Conservation (phyloP, 75 land plant species). For the Sequoia sempervirens region DNA sequence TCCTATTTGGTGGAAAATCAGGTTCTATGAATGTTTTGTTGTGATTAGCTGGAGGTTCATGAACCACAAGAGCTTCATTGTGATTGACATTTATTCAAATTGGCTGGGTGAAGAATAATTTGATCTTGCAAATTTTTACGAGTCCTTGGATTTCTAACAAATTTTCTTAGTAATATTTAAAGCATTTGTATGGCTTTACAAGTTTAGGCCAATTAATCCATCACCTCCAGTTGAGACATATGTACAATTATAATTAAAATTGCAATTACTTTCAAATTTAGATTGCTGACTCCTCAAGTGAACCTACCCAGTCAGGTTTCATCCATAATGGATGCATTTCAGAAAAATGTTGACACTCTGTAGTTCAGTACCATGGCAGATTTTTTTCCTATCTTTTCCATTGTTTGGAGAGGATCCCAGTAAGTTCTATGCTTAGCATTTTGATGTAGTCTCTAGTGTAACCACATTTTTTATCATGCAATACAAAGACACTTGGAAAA, state of each 20-base stretch:
- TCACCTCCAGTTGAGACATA: not conserved
- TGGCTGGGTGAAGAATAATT: not conserved
- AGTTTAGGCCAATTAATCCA: not conserved
- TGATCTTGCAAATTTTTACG: not conserved
- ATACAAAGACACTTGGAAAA: not conserved
- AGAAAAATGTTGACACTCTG: not conserved
- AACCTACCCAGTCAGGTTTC: not conserved
- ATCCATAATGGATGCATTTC: not conserved
- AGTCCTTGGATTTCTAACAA: not conserved
- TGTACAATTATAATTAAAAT: not conserved
- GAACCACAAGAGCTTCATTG: not conserved
- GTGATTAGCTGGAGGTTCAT: not conserved
- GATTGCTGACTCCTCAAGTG: not conserved
- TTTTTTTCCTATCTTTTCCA: not conserved
- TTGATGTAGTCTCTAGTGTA: not conserved
- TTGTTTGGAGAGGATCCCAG: not conserved
- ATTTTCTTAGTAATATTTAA: not conserved
- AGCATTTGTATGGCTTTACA: not conserved
- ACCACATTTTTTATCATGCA: not conserved
- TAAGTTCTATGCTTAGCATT: not conserved
- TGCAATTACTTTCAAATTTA: not conserved
- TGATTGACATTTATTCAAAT: not conserved
- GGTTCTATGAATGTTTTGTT: not conserved
- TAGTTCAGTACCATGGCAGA: not conserved
- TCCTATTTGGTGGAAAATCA: not conserved